Percentiles rank a stretch among this genome's conserved stretches.
These are phyloP conservation scores for Botrytis fabae DNA, from an alignment of 2,329 filamentous ascomycete species.

Conservation along the genomic window DNA sequence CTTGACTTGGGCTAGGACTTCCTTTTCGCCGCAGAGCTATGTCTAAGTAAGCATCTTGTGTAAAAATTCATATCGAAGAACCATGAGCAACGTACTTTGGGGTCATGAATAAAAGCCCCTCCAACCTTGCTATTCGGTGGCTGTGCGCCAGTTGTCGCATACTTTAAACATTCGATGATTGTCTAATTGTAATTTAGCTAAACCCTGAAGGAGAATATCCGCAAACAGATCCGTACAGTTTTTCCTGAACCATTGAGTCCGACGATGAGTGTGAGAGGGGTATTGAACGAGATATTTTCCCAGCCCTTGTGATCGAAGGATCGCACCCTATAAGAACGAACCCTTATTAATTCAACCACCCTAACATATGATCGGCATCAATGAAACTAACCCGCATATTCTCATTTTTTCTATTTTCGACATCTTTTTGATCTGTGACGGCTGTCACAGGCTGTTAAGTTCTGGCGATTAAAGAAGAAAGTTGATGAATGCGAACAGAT, in stretches of 20 bases:
- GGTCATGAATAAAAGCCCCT: conserved; percentile 94
- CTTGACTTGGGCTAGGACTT: conserved; percentile 88
- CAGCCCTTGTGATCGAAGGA: conserved; percentile 77
- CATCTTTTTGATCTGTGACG: conserved; percentile 44
- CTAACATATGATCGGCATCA: not conserved
- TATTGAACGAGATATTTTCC: conserved; percentile 84
- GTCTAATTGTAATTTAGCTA: conserved; percentile 52
- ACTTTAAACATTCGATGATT: conserved; percentile 98
- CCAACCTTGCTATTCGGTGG: conserved; percentile 85
- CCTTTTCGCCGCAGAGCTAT: conserved; percentile 77
- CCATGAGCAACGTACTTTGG: conserved; percentile 58
- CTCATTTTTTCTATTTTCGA: conserved; percentile 88
- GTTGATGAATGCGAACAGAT: not conserved
- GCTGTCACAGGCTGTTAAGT: not conserved
- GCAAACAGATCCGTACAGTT: conserved; percentile 54
- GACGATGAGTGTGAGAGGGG: conserved; percentile 92
- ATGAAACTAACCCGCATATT: conserved; percentile 64
- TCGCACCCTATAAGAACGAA: conserved; percentile 57
- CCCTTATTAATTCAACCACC: not conserved
- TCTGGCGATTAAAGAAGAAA: not conserved
- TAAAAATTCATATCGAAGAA: not conserved
- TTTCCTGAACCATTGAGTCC: conserved; percentile 97
- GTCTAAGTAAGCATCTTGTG: conserved; percentile 29
- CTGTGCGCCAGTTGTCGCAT: conserved; percentile 91
- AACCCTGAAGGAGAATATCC: not conserved